A percentile compares a stretch with the other conserved stretches of the same genome.
phyloP scores from a whole-genome alignment of 495 filamentous ascomycete species.

The Aspergillus sclerotiicarbonarius region DNA sequence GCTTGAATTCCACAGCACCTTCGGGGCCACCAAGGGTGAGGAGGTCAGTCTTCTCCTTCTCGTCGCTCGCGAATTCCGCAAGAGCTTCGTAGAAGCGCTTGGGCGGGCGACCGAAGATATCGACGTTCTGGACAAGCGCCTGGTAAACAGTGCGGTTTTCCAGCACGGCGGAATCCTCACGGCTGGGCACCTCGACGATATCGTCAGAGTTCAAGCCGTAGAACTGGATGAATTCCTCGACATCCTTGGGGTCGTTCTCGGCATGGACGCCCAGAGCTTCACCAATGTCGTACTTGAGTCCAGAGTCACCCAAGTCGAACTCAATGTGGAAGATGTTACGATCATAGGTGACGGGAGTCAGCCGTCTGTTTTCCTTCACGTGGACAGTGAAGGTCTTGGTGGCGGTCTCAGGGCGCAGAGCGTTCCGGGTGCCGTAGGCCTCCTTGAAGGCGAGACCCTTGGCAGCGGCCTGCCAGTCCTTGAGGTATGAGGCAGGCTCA shows the following conservation, averaged over 20 bases:
- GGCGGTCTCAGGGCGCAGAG: constrained; percentile 78
- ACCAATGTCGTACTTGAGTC: constrained; percentile 92
- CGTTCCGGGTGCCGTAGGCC: constrained; percentile 71
- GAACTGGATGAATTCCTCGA: constrained; percentile 80
- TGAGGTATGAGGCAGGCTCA: constrained; percentile 64
- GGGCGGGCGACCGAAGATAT: constrained; percentile 94
- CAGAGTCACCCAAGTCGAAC: constrained; percentile 88
- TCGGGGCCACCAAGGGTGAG: constrained; percentile 75
- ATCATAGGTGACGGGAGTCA: constrained; percentile 87
- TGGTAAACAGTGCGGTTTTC: constrained; percentile 95
- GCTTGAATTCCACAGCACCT: constrained; percentile 91
- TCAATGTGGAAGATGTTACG: constrained; percentile 99
- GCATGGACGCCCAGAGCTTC: constrained; percentile 97
- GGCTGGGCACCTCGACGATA: constrained; percentile 85
- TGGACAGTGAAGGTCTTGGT: constrained; percentile 83
- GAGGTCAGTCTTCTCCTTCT: constrained; percentile 77
- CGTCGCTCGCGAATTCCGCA: constrained; percentile 79
- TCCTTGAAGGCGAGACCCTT: constrained; percentile 93
- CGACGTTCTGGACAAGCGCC: constrained; percentile 86
- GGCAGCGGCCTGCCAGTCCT: constrained; percentile 76
- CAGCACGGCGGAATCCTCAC: constrained; percentile 70
- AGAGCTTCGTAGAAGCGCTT: constrained; percentile 97
- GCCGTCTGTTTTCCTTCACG: constrained; percentile 91
- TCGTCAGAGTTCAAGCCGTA: constrained; percentile 82
- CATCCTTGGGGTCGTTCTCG: constrained; percentile 79